These are phyloP conservation scores for Pichia inconspicua DNA, from an alignment of 1,139 yeast genomes.

Conservation along the genomic window DNA sequence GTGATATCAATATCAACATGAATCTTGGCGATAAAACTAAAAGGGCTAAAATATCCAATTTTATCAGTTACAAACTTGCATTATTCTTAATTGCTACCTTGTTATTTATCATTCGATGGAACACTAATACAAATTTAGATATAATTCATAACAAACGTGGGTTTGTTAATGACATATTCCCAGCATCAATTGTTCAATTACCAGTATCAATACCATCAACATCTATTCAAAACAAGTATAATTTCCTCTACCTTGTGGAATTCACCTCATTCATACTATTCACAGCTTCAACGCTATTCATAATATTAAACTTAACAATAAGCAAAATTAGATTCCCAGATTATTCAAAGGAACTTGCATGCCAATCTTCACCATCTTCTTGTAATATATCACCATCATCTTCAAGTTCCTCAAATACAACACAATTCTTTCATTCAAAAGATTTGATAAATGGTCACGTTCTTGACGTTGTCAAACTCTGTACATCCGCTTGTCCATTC, in stretches of 20 bases:
- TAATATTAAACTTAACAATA: conserved; percentile 29
- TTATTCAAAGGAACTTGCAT: not conserved
- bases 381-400: not conserved
- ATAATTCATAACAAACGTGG: conserved; percentile 20
- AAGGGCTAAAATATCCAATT: conserved; percentile 25
- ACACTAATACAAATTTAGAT: not conserved
- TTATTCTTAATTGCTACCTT: not conserved
- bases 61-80: not conserved
- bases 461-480: conserved; percentile 54
- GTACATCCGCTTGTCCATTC: conserved; percentile 51
- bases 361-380: not conserved
- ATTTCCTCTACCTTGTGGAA: conserved; percentile 35
- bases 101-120: conserved; percentile 7
- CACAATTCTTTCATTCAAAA: conserved; percentile 33
- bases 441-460: conserved; percentile 52
- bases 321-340: conserved; percentile 14
- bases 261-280: conserved; percentile 36
- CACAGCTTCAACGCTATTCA: conserved; percentile 32
- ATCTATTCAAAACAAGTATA: conserved; percentile 29
- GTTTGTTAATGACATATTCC: not conserved
- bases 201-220: not conserved
- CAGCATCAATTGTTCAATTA: not conserved
- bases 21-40: not conserved
- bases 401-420: not conserved
- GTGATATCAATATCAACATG: conserved; percentile 31